Percentiles rank a stretch among this genome's conserved stretches.
phyloP scores from a whole-genome alignment of 257 asterid species.

The Solanum sejunctum region DNA sequence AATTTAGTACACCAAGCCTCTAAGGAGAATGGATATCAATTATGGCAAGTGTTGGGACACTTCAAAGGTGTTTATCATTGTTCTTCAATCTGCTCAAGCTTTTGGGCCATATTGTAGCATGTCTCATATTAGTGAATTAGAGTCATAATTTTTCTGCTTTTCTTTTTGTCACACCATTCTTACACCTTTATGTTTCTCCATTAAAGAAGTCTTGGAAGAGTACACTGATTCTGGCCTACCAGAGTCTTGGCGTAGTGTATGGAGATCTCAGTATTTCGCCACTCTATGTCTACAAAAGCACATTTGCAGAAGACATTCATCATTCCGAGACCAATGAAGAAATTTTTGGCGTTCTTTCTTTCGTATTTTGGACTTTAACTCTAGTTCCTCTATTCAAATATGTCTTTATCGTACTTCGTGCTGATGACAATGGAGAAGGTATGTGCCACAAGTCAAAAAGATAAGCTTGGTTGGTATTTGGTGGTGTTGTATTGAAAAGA shows the following conservation, averaged over 20 bases:
- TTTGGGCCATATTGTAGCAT: not conserved
- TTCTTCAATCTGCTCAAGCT: not conserved
- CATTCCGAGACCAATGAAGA: slow-evolving; percentile 93
- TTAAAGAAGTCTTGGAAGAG: slow-evolving; percentile 70
- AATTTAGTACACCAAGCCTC: not conserved
- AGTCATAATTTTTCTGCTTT: not conserved
- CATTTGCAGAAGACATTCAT: slow-evolving; percentile 94
- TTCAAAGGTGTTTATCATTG: slow-evolving; percentile 37
- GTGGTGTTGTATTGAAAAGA: not conserved
- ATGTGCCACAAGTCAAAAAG: not conserved
- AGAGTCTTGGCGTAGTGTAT: slow-evolving; percentile 92
- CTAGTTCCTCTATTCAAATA: slow-evolving; percentile 85
- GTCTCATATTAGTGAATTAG: not conserved
- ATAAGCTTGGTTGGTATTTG: not conserved
- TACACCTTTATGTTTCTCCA: not conserved
- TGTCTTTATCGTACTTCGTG: slow-evolving; percentile 80
- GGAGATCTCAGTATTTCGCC: slow-evolving; percentile 99
- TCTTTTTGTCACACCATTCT: not conserved
- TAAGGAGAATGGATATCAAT: slow-evolving; percentile 46
- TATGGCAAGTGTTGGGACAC: slow-evolving; percentile 54
- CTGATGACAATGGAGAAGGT: slow-evolving; percentile 98
- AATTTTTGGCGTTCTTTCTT: slow-evolving; percentile 87
- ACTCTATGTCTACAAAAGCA: slow-evolving; percentile 86
- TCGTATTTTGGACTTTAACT: slow-evolving; percentile 91
- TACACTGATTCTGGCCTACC: slow-evolving; percentile 78